Evolutionary conservation across 495 filamentous ascomycete genomes (phyloP).

Genomic region (Penicillium silybi): DNA sequence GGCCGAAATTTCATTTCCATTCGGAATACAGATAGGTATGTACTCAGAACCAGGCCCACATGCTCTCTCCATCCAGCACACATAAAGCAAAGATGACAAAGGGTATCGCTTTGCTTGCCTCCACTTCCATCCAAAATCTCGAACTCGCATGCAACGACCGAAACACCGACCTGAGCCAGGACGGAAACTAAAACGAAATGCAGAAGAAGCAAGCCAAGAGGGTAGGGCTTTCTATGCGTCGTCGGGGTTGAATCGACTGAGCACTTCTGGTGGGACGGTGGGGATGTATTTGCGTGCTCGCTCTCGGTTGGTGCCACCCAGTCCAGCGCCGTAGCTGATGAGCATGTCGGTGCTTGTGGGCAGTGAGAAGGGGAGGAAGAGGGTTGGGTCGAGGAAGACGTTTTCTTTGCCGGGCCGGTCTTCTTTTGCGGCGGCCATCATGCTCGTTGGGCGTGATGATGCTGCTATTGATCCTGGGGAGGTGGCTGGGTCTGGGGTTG

Average conservation of each 20-base stretch:
- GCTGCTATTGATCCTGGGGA: conserved; percentile 27
- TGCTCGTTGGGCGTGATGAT: conserved; percentile 23
- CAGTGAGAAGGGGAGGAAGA: conserved; percentile 91
- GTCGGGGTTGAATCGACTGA: conserved; percentile 78
- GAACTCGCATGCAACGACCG: not conserved
- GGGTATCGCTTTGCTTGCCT: not conserved
- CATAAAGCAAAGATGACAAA: not conserved
- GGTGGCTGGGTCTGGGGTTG: conserved; percentile 17
- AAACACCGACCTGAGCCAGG: not conserved
- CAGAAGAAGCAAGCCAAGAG: not conserved
- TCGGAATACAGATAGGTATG: not conserved
- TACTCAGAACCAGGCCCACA: not conserved
- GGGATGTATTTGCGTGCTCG: conserved; percentile 95
- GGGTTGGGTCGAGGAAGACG: conserved; percentile 78
- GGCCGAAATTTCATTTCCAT: not conserved
- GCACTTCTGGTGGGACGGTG: conserved; percentile 87
- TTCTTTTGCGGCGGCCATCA: conserved; percentile 15
- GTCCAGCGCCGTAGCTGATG: conserved; percentile 88
- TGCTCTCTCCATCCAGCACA: not conserved
- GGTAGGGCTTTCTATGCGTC: conserved; percentile 7
- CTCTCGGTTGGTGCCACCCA: conserved; percentile 88
- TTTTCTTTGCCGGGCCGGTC: conserved; percentile 42
- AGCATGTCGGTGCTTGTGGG: conserved; percentile 98
- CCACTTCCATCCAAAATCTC: not conserved
- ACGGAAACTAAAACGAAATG: not conserved